Evolutionary conservation across 1,284 basidiomycete species (phyloP).

Genomic region (Bondarzewia mesenterica): DNA sequence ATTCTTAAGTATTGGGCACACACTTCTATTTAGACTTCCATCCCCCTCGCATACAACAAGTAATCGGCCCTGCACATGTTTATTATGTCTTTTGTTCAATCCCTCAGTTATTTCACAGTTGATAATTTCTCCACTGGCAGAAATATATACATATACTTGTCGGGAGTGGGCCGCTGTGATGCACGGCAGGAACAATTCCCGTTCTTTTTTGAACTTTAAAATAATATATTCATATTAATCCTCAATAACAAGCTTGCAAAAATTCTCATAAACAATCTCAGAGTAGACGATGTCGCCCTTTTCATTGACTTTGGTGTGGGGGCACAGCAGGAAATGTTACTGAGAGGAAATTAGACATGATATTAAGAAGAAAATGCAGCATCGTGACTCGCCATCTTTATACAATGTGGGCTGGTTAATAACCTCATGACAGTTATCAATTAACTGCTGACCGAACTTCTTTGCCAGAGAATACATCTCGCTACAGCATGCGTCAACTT

Average conservation of each 20-base stretch:
- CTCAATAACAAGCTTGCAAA: constrained; percentile 95
- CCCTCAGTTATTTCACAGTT: no score
- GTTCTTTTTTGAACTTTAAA: no score
- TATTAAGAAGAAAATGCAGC: background rate
- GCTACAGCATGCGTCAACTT: constrained; percentile 75
- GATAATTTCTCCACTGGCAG: no score
- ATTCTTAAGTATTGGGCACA: no score
- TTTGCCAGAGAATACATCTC: constrained; percentile 92
- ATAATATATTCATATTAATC: no score
- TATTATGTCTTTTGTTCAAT: no score
- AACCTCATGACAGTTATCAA: constrained; percentile 89
- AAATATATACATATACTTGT: no score
- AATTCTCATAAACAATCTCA: constrained; percentile 91
- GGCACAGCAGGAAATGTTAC: constrained; percentile 98
- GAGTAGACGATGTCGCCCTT: constrained; percentile 94
- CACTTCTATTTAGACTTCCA: no score
- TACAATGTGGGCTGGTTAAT: constrained; percentile 81
- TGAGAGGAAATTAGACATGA: constrained; percentile 23
- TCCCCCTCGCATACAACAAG: no score
- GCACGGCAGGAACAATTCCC: no score
- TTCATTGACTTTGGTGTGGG: constrained; percentile 83
- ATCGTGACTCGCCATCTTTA: constrained; percentile 72
- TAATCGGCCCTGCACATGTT: no score
- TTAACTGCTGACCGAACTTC: constrained; percentile 92
- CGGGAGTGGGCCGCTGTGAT: no score